Conservation (phyloP, 805 yeast species). For the Kuraishia floccosa region DNA sequence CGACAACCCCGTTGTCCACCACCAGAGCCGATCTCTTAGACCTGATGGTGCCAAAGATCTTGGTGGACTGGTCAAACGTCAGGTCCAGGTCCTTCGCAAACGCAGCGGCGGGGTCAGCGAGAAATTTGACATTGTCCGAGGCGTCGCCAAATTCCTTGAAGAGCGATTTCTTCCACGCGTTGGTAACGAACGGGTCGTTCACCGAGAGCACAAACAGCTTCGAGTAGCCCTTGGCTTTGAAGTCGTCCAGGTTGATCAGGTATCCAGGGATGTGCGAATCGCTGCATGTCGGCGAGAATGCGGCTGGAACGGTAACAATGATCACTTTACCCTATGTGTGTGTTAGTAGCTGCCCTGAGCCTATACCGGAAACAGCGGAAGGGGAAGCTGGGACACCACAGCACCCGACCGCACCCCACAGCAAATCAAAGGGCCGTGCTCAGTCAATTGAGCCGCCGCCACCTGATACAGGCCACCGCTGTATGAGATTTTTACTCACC, state of each 20-base stretch:
- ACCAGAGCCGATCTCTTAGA: constrained; percentile 66
- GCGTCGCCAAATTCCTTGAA: constrained; percentile 8
- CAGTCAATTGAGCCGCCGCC: too few relatives aligned
- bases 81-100: constrained; percentile 57
- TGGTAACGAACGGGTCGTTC: constrained; percentile 78
- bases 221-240: constrained; percentile 55
- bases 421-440: too few relatives aligned
- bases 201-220: constrained; percentile 63
- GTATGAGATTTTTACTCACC: too few relatives aligned
- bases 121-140: constrained; percentile 19
- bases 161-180: constrained; percentile 60
- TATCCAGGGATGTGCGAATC: constrained; percentile 69
- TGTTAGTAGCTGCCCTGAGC: background rate
- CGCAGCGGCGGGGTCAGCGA: constrained; percentile 75
- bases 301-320: constrained; percentile 59
- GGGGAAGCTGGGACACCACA: too few relatives aligned
- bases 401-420: too few relatives aligned
- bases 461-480: constrained; percentile 9
- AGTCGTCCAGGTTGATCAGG: constrained; percentile 34
- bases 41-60: constrained; percentile 67
- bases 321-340: constrained; percentile 23
- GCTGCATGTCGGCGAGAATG: constrained; percentile 74
- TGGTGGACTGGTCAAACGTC: constrained; percentile 59
- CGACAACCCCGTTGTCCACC: constrained; percentile 66
- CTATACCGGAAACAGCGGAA: background rate